Conservation (phyloP, 2,329 filamentous ascomycete genomes). For the Diaporthe citrichinensis region DNA sequence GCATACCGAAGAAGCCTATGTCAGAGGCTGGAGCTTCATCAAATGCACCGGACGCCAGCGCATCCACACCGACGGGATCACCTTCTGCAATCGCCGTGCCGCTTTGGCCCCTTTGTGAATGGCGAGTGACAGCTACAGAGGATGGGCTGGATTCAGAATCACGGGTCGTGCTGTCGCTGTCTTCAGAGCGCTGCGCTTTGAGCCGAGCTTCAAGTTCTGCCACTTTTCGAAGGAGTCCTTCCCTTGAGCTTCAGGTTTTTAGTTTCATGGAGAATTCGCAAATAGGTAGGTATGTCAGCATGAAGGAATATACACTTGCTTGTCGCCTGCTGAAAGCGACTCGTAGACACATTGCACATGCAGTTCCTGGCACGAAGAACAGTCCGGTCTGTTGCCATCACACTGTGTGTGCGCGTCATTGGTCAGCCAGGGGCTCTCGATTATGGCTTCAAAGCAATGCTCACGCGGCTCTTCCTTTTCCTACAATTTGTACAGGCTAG, state of each 20-base stretch:
- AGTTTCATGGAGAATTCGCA: neutral
- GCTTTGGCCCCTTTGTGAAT: neutral
- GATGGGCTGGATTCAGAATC: neutral
- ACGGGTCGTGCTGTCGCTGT: no score
- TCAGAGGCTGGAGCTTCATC: constrained; percentile 2
- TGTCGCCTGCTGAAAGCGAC: neutral
- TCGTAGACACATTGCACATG: neutral
- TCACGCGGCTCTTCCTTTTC: constrained; percentile 1
- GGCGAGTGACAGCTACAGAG: no score
- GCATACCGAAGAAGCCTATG: constrained; percentile 18
- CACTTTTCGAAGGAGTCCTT: neutral
- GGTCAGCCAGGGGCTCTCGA: neutral
- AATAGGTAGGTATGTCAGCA: neutral
- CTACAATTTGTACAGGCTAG: constrained; percentile 6
- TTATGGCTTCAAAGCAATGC: neutral
- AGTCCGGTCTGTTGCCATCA: neutral
- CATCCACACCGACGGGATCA: neutral
- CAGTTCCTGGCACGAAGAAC: neutral
- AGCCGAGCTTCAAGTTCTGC: neutral
- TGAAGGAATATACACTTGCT: neutral
- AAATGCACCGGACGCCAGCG: constrained; percentile 4
- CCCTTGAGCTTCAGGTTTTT: neutral
- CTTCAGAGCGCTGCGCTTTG: neutral
- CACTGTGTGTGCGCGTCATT: neutral
- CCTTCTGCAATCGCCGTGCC: no score